Evolutionary conservation across 2,329 filamentous ascomycete genomes (phyloP), one percentile per base, ranked within the genome.

Genomic region (Cordyceps pruinosa): DNA sequence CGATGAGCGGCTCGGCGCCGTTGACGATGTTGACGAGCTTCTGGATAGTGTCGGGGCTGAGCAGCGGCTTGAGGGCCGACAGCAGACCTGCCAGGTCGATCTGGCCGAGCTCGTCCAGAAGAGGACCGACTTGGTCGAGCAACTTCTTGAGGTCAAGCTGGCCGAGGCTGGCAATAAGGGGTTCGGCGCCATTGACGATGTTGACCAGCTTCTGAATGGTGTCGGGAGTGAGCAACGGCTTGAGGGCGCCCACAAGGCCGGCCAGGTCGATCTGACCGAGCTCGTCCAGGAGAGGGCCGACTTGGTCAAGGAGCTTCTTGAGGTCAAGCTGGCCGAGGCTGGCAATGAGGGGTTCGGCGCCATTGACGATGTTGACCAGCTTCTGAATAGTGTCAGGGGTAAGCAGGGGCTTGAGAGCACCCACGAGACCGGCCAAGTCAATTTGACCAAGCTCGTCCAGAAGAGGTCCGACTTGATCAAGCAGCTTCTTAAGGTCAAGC

Each of bases 1-100:
- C 66, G n/a, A 75, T 62, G 0, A 75, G 58, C 0, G 72, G 71
- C 13, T 57, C 58, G 56, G 68, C 67, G 30, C 63, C 63, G 0
- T 60, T 59, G 5, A 69, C 59, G 0, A 69, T 59, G 7, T 67
- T 68, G 9, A 73, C 61, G 10, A 72, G 59, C 6, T 68, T 66
- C 1, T 68, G 61, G 26, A 71, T 61, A 0, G 65, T 66, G 0
- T 70, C 64, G 19, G 63, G 62, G 1, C 66, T 70, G 1, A 72
- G 65, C 0, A 72, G 57, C 1, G 70, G 69, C 10, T 61, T 58
- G 0, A 72, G 42, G 2, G 69, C 60, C 0, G 63, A 58, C 0
- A 72, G 25, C 0, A 72, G 54, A 1, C 65, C 64, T 3, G 65
- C 48, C 0, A 72, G 59, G 32, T 72, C 66, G 15, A 72, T 59